Evolutionary conservation across 2,329 filamentous ascomycete species (phyloP).

Genomic region (Colletotrichum noveboracense): DNA sequence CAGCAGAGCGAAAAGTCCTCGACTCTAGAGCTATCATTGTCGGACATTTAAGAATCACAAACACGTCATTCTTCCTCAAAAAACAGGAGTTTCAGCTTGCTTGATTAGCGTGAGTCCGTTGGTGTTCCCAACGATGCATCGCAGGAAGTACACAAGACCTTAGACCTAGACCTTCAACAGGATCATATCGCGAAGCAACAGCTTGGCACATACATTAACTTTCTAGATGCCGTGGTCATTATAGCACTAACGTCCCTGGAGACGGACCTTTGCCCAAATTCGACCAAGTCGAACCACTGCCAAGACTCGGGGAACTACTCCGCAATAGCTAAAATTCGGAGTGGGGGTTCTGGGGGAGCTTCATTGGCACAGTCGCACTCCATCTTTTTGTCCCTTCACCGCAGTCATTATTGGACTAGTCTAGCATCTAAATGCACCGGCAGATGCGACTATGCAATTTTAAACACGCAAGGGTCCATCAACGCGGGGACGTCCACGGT

Average conservation of each 20-base stretch:
- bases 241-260: background rate
- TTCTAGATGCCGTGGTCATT: background rate
- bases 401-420: background rate
- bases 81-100: background rate
- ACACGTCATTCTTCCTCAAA: background rate
- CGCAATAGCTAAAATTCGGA: background rate
- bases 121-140: background rate
- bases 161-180: background rate
- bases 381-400: background rate
- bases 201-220: background rate
- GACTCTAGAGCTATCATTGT: background rate
- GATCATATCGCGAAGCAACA: background rate
- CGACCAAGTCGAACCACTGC: background rate
- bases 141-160: background rate
- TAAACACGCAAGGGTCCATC: background rate
- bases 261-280: background rate
- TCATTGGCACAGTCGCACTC: background rate
- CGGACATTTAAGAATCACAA: background rate
- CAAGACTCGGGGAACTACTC: background rate
- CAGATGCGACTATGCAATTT: background rate
- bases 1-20: background rate
- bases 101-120: background rate
- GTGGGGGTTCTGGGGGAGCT: background rate
- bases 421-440: background rate
- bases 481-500: background rate